Evolutionary conservation across 2,329 filamentous ascomycete species (phyloP).

Genomic region (Botryotinia globosa): DNA sequence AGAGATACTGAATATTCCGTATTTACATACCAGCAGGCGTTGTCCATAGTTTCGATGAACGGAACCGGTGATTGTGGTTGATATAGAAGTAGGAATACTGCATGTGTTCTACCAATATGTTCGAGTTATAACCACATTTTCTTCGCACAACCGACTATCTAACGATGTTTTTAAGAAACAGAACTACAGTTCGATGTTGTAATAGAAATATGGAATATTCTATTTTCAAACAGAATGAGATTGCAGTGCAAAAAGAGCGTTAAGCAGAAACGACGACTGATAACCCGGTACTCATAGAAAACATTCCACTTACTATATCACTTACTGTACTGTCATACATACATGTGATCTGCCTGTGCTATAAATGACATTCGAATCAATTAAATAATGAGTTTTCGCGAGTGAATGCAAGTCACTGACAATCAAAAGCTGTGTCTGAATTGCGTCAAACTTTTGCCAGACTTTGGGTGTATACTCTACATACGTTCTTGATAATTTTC

Average conservation of each 20-base stretch:
- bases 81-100: neutral
- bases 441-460: neutral
- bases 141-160: neutral
- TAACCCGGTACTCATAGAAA: neutral
- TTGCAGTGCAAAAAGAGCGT: neutral
- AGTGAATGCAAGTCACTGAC: neutral
- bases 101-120: neutral
- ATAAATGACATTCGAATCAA: neutral
- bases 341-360: neutral
- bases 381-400: neutral
- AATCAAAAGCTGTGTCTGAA: too few relatives aligned
- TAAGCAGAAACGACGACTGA: neutral
- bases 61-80: neutral
- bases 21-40: neutral
- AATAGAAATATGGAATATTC: neutral
- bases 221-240: fast-evolving
- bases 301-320: neutral
- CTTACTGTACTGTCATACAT: neutral
- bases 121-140: too few relatives aligned
- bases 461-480: neutral
- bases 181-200: neutral
- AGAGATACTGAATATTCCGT: fast-evolving
- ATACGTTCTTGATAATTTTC: neutral
- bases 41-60: neutral
- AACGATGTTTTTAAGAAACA: neutral